Evolutionary conservation across 495 filamentous ascomycete genomes (phyloP), one percentile per base, ranked within the genome.

Genomic region (Jackrogersella minutella): DNA sequence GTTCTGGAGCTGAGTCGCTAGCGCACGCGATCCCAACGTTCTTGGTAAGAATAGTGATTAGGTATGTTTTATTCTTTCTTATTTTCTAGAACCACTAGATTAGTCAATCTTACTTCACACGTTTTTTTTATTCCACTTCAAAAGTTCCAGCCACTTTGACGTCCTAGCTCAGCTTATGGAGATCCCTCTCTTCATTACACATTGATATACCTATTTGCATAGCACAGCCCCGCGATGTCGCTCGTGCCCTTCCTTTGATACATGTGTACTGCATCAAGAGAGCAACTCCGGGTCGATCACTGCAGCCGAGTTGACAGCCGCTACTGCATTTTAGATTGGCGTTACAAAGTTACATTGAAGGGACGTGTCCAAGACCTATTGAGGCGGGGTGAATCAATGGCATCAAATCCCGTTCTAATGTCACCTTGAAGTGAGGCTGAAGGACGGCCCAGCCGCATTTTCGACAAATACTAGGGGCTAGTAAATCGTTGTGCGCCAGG

Each of bases 101-200:
- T 43, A 24, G 16, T 17, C 30, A n/a, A 17, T 24, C 24, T 3
- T 16, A 46, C 3, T 34, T 34, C 31, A 9, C 6, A 19, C 5
- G 19, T 31, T 24, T 44, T 46, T 31, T 52, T 16, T 7, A 10
- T 36, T 1, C 36, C 24, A 11, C 37, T 22, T 33, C n/a, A 44
- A 40, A 39, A 24, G 44, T 41, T 52, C 34, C 36, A 67, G 65
- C 46, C 54, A 58, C 40, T 43, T 17, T 26, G 40, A 16, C 19
- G 34, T 47, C 14, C 13, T 30, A 44, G 36, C 50, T 64, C 41
- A 64, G 60, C 66, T 69, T 47, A 30, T 43, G 17, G 56, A 64
- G 57, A 50, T 64, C 57, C 55, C 17, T 19, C 61, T n/a, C 22
- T 50, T 21, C 17, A 40, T 64, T 24, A 16, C 26, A 34, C 43